phyloP scores from a whole-genome alignment of 2,329 filamentous ascomycete genomes.

The Conoideocrella luteorostrata region DNA sequence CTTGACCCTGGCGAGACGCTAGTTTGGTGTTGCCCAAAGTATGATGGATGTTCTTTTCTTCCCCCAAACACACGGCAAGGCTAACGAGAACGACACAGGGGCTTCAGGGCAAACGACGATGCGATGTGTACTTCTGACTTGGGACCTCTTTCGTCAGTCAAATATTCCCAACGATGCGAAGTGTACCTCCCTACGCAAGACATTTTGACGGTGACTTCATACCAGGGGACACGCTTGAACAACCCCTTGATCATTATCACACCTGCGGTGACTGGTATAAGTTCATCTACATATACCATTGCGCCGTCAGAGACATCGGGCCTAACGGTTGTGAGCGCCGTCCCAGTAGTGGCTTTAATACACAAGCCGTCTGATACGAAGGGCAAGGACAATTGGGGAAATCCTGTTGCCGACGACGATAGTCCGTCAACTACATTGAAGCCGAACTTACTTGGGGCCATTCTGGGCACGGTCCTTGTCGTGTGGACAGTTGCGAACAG shows the following conservation, averaged over 20 bases:
- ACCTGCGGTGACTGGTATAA: neutral
- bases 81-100: constrained; percentile 7
- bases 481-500: neutral
- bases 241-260: constrained; percentile 2
- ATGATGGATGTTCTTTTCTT: neutral
- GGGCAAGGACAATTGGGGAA: neutral
- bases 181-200: neutral
- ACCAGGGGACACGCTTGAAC: neutral
- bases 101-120: constrained; percentile 6
- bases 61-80: neutral
- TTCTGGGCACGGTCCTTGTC: neutral
- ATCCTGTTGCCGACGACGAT: neutral
- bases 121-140: constrained; percentile 11
- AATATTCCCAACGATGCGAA: neutral
- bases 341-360: constrained; percentile 14
- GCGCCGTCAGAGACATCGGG: neutral
- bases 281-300: neutral
- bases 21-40: constrained; percentile 18
- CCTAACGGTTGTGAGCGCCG: constrained; percentile 3
- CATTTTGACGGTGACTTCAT: neutral
- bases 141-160: neutral
- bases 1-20: constrained; percentile 16
- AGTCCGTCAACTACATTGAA: neutral
- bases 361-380: constrained; percentile 11
- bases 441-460: neutral